Conservation (phyloP, 345 rosid genomes). For the Bruguiera parviflora region DNA sequence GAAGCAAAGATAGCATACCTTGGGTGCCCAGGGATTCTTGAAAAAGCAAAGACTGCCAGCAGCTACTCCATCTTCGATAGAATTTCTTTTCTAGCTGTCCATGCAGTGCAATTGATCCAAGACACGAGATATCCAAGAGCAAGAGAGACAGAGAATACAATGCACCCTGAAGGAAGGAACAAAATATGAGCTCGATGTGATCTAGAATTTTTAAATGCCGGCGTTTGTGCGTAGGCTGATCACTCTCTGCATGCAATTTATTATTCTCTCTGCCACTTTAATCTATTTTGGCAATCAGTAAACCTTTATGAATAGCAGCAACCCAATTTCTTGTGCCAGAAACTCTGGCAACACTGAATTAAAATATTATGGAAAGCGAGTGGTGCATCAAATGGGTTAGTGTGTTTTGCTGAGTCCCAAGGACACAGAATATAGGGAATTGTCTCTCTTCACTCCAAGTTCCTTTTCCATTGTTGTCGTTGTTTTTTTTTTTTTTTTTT, state of each 20-base stretch:
- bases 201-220: background rate
- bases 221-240: background rate
- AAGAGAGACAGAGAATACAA: background rate
- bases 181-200: background rate
- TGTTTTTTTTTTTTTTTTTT: background rate
- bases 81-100: background rate
- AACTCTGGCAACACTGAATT: background rate
- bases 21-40: background rate
- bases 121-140: no score
- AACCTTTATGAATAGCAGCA: background rate
- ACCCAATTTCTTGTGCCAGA: conserved; percentile 1
- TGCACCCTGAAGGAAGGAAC: no score
- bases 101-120: background rate
- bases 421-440: conserved; percentile 46
- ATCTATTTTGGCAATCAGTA: background rate
- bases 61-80: background rate
- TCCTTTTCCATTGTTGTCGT: conserved; percentile 4
- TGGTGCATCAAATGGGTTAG: background rate
- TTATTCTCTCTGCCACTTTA: background rate
- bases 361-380: background rate
- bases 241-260: background rate
- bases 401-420: background rate
- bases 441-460: conserved; percentile 18
- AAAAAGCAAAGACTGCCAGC: background rate
- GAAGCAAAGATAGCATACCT: background rate